Base-by-base conservation (phyloP, 2,329 filamentous ascomycete species). In the Colletotrichum kahawae region DNA sequence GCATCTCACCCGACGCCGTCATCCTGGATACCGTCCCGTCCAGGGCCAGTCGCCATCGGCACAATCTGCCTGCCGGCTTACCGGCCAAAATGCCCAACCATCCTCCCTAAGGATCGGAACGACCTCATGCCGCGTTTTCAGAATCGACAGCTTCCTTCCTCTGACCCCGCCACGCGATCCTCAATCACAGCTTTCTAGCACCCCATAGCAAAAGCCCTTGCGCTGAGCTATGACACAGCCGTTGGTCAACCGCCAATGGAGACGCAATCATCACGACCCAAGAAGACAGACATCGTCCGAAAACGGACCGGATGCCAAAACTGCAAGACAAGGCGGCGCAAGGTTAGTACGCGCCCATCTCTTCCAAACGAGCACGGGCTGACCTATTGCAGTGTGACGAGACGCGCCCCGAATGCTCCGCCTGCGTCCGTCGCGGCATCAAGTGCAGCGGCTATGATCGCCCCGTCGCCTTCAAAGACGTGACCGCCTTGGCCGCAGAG, bases 231-330 rank as follows among this genome's bases (percentile, higher is more conserved):
- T 16, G 18, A 51, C 10, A 51, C 10, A 21, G 43, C 43, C 12
- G n/a, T 21, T 21, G 10, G 43, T 51, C 43, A 10, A 51, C n/a
- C 10, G n/a, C 43, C 31, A 12, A 74, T 74, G 71, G 67, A 74
- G 43, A 24, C n/a, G 7, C 60, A 56, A 7, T 62, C 67, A 4
- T 51, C 71, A 14, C 29, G 71, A 14, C 60, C 67, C 6, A 74
- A 66, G 57, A 74, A 74, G 51, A 74, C 71, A 21, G 67, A 74
- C 31, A 74, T 74, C 16, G 67, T 74, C 31, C 71, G 71, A n/a
- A 74, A 71, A 34, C 59, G 71, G 33, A 71, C 71, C 9, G 71
- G 71, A 29, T 74, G 71, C 43, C 71, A 71, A 31, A 66, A 74
- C n/a, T 74, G 71, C 36, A 74, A 74, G 27, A 51, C 16, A 10